Evolutionary conservation across 495 filamentous ascomycete genomes (phyloP).

Genomic region (Letharia lupina): DNA sequence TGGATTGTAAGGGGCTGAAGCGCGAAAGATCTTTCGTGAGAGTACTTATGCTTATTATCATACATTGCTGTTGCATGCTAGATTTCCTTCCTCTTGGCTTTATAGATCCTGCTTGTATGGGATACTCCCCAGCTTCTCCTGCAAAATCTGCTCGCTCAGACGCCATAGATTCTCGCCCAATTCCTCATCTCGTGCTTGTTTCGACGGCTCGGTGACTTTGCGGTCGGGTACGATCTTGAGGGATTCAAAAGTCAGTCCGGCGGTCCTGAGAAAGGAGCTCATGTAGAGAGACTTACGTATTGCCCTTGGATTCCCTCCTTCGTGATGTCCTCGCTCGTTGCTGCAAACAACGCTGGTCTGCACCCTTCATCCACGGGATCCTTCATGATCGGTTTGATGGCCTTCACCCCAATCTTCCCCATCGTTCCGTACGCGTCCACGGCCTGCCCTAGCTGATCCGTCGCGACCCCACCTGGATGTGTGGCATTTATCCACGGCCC

Average conservation of each 20-base stretch:
- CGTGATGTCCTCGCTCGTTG: conserved; percentile 37
- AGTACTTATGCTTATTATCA: neutral
- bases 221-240: conserved; percentile 43
- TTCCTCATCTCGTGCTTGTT: conserved; percentile 34
- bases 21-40: too few species aligned
- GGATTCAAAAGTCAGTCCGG: neutral
- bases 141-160: conserved; percentile 35
- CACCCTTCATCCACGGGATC: conserved; percentile 42
- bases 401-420: conserved; percentile 34
- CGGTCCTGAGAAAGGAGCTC: neutral
- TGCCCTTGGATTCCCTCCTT: conserved; percentile 40
- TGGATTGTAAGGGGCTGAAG: too few species aligned
- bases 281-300: conserved; percentile 31
- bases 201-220: conserved; percentile 36
- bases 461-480: conserved; percentile 44
- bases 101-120: conserved; percentile 7
- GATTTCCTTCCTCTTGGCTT: neutral
- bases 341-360: conserved; percentile 42
- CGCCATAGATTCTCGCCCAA: conserved; percentile 38
- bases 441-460: conserved; percentile 44
- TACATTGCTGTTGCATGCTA: neutral
- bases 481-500: conserved; percentile 40
- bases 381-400: conserved; percentile 41
- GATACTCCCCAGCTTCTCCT: conserved; percentile 35
- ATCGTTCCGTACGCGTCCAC: conserved; percentile 43